Evolutionary conservation across 1,139 yeast genomes (phyloP).

Genomic region (Kodamaea sp.): DNA sequence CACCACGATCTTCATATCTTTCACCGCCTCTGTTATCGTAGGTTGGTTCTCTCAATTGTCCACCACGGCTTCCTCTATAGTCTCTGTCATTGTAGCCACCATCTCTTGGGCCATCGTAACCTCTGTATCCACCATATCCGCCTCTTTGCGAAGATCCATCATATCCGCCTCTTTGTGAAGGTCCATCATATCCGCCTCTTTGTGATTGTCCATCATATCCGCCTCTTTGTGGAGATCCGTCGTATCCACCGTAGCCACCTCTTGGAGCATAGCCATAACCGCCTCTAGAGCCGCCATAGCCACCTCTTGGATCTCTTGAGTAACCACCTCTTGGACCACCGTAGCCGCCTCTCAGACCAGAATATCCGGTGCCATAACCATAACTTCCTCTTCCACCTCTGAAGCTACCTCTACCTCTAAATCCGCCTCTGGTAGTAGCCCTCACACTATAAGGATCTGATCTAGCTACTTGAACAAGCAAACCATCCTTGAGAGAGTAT

Average conservation of each 20-base stretch:
- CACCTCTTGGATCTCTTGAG: slow-evolving; percentile 9
- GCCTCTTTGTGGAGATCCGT: slow-evolving; percentile 14
- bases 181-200: slow-evolving; percentile 16
- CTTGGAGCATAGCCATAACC: slow-evolving; percentile 16
- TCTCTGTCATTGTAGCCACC: slow-evolving; percentile 16
- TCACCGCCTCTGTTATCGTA: slow-evolving; percentile 18
- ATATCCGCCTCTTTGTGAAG: slow-evolving; percentile 17
- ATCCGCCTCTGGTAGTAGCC: slow-evolving; percentile 23
- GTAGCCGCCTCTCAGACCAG: slow-evolving; percentile 8
- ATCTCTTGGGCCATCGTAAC: slow-evolving; percentile 8
- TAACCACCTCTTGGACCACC: slow-evolving; percentile 8
- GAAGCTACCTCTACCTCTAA: slow-evolving; percentile 25
- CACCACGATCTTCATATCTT: slow-evolving; percentile 11
- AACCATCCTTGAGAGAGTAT: slow-evolving; percentile 35
- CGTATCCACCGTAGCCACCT: slow-evolving; percentile 24
- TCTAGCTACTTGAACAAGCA: slow-evolving; percentile 58
- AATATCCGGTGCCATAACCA: slow-evolving; percentile 9
- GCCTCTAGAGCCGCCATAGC: slow-evolving; percentile 13
- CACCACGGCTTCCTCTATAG: slow-evolving; percentile 13
- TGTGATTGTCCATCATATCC: slow-evolving; percentile 15
- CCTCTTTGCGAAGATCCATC: slow-evolving; percentile 16
- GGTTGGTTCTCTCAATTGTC: slow-evolving; percentile 23
- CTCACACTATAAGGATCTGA: slow-evolving; percentile 49
- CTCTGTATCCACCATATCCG: slow-evolving; percentile 15
- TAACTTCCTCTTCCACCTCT: slow-evolving; percentile 13